Percentiles rank a stretch among this genome's conserved stretches.
Evolutionary conservation across 2,329 filamentous ascomycete genomes (phyloP).

Genomic region (Helminthosporium solani): DNA sequence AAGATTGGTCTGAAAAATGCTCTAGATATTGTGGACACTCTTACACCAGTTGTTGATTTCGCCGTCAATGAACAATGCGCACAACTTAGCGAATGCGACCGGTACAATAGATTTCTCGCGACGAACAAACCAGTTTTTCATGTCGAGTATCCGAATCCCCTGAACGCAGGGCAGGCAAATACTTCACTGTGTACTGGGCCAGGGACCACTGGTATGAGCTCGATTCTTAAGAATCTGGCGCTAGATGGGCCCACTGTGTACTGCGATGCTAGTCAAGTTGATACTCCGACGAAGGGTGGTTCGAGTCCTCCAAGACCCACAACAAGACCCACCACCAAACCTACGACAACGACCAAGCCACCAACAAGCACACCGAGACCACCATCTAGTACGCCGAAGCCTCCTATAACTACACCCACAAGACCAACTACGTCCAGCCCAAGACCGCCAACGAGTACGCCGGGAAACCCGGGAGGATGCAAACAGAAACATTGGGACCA

Average conservation of each 20-base stretch:
- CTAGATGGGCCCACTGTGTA: conserved; percentile 61
- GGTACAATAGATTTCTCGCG: conserved; percentile 28
- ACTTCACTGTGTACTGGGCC: conserved; percentile 51
- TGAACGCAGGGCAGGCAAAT: conserved; percentile 34
- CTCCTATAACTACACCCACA: conserved; percentile 1
- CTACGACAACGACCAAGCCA: conserved; percentile 5
- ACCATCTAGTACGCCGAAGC: conserved; percentile 3
- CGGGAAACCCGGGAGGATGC: conserved; percentile 21
- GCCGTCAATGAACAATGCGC: conserved; percentile 38
- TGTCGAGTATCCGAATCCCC: conserved; percentile 37
- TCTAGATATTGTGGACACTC: conserved; percentile 25
- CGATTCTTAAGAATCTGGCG: conserved; percentile 63
- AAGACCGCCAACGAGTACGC: conserved; percentile 25
- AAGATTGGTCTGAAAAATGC: conserved; percentile 35
- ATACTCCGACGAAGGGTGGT: conserved; percentile 31
- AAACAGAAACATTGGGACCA: conserved; percentile 33
- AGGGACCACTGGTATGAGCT: conserved; percentile 57
- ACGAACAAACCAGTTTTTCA: conserved; percentile 36
- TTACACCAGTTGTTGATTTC: conserved; percentile 26
- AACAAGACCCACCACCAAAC: conserved; percentile 3
- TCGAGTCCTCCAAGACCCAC: conserved; percentile 16
- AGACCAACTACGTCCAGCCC: conserved; percentile 2
- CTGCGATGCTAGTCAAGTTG: conserved; percentile 45
- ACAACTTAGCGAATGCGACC: conserved; percentile 22
- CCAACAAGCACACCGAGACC: conserved; percentile 1